Base-by-base conservation (phyloP, 345 rosid species). In the Rhodamnia rubescens region DNA sequence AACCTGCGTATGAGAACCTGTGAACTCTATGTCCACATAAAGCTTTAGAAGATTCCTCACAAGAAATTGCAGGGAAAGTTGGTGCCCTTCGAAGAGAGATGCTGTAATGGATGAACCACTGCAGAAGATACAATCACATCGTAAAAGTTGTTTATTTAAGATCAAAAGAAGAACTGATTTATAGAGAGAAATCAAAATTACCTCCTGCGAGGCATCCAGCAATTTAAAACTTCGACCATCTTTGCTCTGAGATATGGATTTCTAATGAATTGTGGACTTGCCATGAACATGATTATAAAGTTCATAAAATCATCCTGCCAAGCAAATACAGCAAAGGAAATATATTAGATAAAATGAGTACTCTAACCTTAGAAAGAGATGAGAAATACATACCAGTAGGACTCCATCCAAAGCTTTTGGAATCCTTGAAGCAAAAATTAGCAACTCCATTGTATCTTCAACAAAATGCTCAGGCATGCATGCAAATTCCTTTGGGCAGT, bases 1-100 rank as follows among this genome's bases (percentile, higher is more conserved):
- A 87, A 98, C 99, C 99, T 96, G 99, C 50, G 98, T 98, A 90
- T 96, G 99, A 86, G 99, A 94, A 84, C 99, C 99, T 10, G 98
- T 98, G 94, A 98, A 96, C 93, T 98, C 99, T 84, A 98, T 98
- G 89, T 98, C 99, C 88, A 98, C 99, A 94, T 98, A 98, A 64
- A 96, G 92, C 95, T 96, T 96, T 92, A 98, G 92, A 86, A 98
- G 97, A 87, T 98, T 98, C 92, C 99, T 93, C 87, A 98, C 99
- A 89, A 98, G 99, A 91, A 94, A 95, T 88, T 96, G 93, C 42
- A 96, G 95, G 50, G 99, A 93, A 89, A 98, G 86, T 88, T 91
- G 98, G 89, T 98, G 99, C 85, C 98, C 99, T 87, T 98, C 99
- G 82, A 98, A 98, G 44, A 98, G 92, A 87, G 95, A 87, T 32